Base-by-base conservation (phyloP, 2,329 filamentous ascomycete species). In the Gyromitra esculenta region DNA sequence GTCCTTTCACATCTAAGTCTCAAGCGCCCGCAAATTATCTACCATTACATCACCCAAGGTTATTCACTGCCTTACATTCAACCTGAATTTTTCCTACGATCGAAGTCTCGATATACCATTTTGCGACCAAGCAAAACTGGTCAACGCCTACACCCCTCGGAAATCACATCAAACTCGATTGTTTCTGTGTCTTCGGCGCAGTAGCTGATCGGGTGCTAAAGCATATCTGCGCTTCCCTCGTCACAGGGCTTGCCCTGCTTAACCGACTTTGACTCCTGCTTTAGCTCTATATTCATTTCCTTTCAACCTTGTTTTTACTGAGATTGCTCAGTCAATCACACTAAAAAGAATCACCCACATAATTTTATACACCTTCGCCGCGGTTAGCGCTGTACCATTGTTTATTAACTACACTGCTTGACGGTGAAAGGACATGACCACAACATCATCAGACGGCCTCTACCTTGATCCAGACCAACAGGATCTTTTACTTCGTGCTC, bases 401-500 rank as follows among this genome's bases (percentile, higher is more conserved):
- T 37, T 41, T 41, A 68, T 59, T 37, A 59, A 13, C 37, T 25
- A 59, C 66, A 48, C 50, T 65, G 65, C n/a, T 68, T 63, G 35
- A 72, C 75, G 50, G 50, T 74, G 62, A 67, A 57, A 68, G 66
- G 75, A 76, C 70, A 77, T 77, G 75, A 72, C 72, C 62, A 77
- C 75, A 75, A 59, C 73, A 78, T 57, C 75, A 75, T 69, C 76
- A 48, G 73, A 78, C 68, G 54, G 87, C 88, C 82, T 90, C 92
- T 83, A 89, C 90, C 81, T 87, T 94, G 80, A 92, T 91, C 76
- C 90, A 90, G 78, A 92, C 82, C 91, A 95, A 83, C 91, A 94
- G 85, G 90, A 88, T 81, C 86, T 94, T 76, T 87, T 95, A 57
- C 90, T 92, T 78, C 90, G 91, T 76, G 91, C 92, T 59, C 88